Evolutionary conservation across 306 rosid genomes (phyloP).

Genomic region (Erythrophleum fordii): DNA sequence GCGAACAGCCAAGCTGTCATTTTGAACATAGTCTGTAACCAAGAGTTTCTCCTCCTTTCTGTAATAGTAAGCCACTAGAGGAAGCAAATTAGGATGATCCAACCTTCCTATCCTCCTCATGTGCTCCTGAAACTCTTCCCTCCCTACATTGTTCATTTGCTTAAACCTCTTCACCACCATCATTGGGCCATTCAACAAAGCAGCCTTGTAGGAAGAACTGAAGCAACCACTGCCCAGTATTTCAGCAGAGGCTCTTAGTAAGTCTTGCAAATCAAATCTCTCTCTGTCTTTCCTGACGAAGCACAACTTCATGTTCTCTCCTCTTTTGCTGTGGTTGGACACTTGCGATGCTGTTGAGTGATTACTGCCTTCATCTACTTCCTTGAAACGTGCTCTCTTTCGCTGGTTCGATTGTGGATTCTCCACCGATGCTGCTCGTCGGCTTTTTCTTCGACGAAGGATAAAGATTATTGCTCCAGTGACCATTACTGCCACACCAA

Average conservation of each 20-base stretch:
- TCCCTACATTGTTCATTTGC: constrained; percentile 89
- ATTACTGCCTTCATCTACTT: background rate
- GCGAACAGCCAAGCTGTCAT: constrained; percentile 72
- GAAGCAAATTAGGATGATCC: constrained; percentile 69
- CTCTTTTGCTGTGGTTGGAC: constrained; percentile 47
- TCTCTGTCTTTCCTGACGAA: constrained; percentile 67
- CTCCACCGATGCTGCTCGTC: constrained; percentile 34
- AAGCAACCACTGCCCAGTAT: constrained; percentile 83
- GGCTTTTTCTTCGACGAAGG: constrained; percentile 40
- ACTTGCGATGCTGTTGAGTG: constrained; percentile 40
- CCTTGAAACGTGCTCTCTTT: constrained; percentile 26
- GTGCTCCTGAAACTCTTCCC: constrained; percentile 82
- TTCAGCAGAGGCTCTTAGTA: constrained; percentile 88
- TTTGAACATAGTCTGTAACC: constrained; percentile 57
- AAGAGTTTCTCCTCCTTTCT: constrained; percentile 92
- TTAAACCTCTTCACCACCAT: constrained; percentile 91
- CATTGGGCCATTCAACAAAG: constrained; percentile 54
- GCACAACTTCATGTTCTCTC: constrained; percentile 55
- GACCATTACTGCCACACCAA: constrained; percentile 50
- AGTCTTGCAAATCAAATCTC: constrained; percentile 78
- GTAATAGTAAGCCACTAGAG: constrained; percentile 88
- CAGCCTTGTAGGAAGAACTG: constrained; percentile 92
- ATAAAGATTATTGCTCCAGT: constrained; percentile 50
- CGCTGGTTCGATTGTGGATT: constrained; percentile 35
- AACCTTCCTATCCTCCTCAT: constrained; percentile 88